Conservation (phyloP, 441 rosid species). For the Eutrema salsugineum region DNA sequence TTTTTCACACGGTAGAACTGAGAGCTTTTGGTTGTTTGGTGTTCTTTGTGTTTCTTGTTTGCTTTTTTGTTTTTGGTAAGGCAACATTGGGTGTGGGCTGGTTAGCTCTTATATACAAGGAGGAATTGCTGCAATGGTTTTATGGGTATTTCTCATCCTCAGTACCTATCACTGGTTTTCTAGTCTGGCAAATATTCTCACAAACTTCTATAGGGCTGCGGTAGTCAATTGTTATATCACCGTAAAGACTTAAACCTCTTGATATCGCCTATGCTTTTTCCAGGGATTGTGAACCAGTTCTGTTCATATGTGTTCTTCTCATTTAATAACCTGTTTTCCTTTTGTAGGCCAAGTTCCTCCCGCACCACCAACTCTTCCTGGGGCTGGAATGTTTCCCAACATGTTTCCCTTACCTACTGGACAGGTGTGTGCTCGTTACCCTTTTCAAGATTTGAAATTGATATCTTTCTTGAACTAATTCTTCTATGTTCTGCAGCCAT, state of each 20-base stretch:
- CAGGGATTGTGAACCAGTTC: constrained; percentile 20
- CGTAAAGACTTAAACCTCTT: not conserved
- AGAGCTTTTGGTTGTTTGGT: constrained; percentile 63
- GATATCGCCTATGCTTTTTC: constrained; percentile 5
- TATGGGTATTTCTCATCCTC: constrained; percentile 89
- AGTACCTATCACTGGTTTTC: constrained; percentile 69
- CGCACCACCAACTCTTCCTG: constrained; percentile 58
- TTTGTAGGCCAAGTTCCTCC: constrained; percentile 79
- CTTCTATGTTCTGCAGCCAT: constrained; percentile 44
- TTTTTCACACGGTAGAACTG: constrained; percentile 59
- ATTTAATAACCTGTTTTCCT: constrained; percentile 22
- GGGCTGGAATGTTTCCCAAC: constrained; percentile 81
- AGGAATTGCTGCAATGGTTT: constrained; percentile 69
- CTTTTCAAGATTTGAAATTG: not conserved
- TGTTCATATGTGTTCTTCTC: constrained; percentile 15
- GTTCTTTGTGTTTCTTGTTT: constrained; percentile 83
- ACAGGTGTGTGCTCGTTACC: constrained; percentile 46
- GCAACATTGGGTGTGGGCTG: constrained; percentile 92
- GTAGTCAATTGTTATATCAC: constrained; percentile 22
- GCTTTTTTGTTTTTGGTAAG: constrained; percentile 72
- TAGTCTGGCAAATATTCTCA: constrained; percentile 41
- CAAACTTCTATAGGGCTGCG: constrained; percentile 36
- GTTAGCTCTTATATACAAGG: constrained; percentile 88
- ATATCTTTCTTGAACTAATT: constrained; percentile 12
- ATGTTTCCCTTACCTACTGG: constrained; percentile 66